These are phyloP conservation scores for Dipodascopsis uninucleata DNA, from an alignment of 805 yeast species.

Conservation along the genomic window DNA sequence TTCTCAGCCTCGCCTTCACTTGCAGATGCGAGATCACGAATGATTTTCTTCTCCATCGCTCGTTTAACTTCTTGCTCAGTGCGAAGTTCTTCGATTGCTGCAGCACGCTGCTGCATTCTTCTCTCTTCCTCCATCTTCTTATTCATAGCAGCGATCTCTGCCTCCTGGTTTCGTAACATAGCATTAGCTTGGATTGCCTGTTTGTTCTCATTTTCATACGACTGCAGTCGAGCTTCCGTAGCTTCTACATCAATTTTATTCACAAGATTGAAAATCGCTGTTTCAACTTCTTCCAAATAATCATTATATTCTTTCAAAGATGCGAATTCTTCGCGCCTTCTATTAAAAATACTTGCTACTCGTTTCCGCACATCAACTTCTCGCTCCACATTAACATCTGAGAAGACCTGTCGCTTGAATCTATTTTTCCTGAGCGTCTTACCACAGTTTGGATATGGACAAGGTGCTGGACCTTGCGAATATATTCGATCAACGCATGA, in stretches of 20 bases:
- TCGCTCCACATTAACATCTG: slow-evolving; percentile 81
- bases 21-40: slow-evolving; percentile 36
- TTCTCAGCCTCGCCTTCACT: slow-evolving; percentile 29
- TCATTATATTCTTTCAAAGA: slow-evolving; percentile 59
- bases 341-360: slow-evolving; percentile 73
- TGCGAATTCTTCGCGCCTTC: slow-evolving; percentile 68
- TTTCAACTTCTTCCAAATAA: slow-evolving; percentile 82
- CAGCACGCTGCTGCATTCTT: slow-evolving; percentile 35
- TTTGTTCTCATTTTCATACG: slow-evolving; percentile 65
- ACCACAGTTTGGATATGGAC: slow-evolving; percentile 91
- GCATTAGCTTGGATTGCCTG: slow-evolving; percentile 74
- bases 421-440: slow-evolving; percentile 80
- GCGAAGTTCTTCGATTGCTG: slow-evolving; percentile 19
- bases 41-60: slow-evolving; percentile 28
- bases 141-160: slow-evolving; percentile 62
- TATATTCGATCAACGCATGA: slow-evolving; percentile 95
- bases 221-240: slow-evolving; percentile 57
- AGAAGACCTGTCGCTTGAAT: slow-evolving; percentile 90
- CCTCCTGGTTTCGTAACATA: slow-evolving; percentile 61
- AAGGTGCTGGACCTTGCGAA: slow-evolving; percentile 91
- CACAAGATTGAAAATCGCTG: slow-evolving; percentile 69
- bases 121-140: slow-evolving; percentile 61
- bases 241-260: slow-evolving; percentile 69
- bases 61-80: slow-evolving; percentile 24
- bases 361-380: slow-evolving; percentile 88